Evolutionary conservation across 345 rosid species (phyloP), one percentile per base, ranked within the genome.

Genomic region (Gossypium mustelinum): DNA sequence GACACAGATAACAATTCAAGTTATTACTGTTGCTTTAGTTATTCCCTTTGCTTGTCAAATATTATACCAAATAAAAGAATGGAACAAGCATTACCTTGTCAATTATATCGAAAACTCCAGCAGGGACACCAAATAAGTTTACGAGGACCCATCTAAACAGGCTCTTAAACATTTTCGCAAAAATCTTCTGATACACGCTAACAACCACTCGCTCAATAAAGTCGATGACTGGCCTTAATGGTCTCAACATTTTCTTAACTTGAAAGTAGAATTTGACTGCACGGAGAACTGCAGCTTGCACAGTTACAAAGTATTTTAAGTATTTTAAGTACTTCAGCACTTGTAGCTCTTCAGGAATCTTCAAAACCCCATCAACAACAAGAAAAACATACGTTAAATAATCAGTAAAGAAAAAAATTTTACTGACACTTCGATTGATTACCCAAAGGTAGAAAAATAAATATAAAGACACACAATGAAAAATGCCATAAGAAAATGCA

Each of bases 241-340:
- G 97, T 24, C 99, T 97, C 1, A 93, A 82, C 83, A 81, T 85
- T 24, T 89, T 94, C 85, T 95, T 95, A 9, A 94, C 94, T 79
- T 84, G 82, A 8, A 77, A 79, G 72, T 95, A 95, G 24, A 95
- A 82, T 39, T 82, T 76, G 65, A 81, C 72, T 0, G 89, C 91
- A 73, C 90, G 86, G 14, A 90, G 66, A 16, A 86, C 83, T 8
- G 89, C 92, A 60, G 86, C 93, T 84, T 95, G 99, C 74, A 90
- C 94, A 51, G 89, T 91, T 79, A 87, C 88, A 78, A 93, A 79
- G 45, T 91, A 93, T 85, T 93, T 96, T 74, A 93, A 11, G 34
- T 59, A 24, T 3, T 59, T 59, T 78, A 93, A 79, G 45, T 93
- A 93, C 83, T 92, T 93, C 76, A 93, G 75, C 82, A 83, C 87